Evolutionary conservation across 1,139 yeast genomes (phyloP).

Genomic region (Sugiyamaella pinicola): DNA sequence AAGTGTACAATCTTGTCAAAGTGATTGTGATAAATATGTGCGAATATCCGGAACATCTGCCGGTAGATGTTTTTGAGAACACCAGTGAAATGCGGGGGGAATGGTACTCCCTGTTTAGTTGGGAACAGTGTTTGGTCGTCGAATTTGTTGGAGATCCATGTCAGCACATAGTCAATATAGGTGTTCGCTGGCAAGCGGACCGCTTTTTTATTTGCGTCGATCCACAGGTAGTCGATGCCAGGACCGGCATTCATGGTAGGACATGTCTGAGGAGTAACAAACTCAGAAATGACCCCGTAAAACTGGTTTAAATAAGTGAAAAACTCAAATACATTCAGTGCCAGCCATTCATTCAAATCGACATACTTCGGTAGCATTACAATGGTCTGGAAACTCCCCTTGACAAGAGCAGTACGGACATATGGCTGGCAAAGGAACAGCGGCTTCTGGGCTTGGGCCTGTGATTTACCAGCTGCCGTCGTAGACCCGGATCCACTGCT

Average conservation of each 20-base stretch:
- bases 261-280: conserved; percentile 82
- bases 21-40: conserved; percentile 92
- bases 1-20: conserved; percentile 89
- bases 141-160: conserved; percentile 86
- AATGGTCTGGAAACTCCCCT: conserved; percentile 96
- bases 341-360: conserved; percentile 93
- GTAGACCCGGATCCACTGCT: conserved; percentile 10
- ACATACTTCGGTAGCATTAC: conserved; percentile 95
- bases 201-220: conserved; percentile 74
- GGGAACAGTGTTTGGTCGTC: conserved; percentile 92
- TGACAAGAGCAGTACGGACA: conserved; percentile 89
- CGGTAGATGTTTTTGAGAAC: conserved; percentile 84
- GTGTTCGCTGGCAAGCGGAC: conserved; percentile 89
- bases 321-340: conserved; percentile 86
- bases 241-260: conserved; percentile 98
- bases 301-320: conserved; percentile 84
- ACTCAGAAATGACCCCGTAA: conserved; percentile 84
- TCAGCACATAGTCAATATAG: conserved; percentile 85
- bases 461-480: conserved; percentile 2
- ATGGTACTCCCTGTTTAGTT: conserved; percentile 86
- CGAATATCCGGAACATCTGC: conserved; percentile 96
- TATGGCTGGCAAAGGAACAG: conserved; percentile 89
- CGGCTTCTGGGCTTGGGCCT: conserved; percentile 45
- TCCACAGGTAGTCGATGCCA: conserved; percentile 87
- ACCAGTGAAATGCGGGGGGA: conserved; percentile 80